Evolutionary conservation across 208 protist species (phyloP).

Genomic region (Trypanosoma brucei): DNA sequence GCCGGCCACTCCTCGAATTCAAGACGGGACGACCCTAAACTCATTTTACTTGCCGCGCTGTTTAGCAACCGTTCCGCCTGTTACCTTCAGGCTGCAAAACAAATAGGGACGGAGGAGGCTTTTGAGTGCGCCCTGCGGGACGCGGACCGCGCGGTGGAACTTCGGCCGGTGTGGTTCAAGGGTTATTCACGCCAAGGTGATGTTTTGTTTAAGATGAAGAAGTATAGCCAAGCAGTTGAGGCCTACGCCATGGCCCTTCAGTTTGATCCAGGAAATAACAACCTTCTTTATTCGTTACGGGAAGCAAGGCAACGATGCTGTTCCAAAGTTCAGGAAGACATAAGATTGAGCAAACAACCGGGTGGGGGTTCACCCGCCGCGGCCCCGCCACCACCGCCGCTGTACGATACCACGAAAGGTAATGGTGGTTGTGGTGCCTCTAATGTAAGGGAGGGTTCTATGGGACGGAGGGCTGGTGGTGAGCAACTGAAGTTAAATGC

Average conservation of each 20-base stretch:
- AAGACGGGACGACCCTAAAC: slow-evolving; percentile 7
- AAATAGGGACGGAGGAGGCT: slow-evolving; percentile 41
- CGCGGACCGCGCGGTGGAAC: slow-evolving; percentile 73
- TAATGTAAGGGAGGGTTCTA: neutral
- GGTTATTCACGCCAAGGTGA: slow-evolving; percentile 90
- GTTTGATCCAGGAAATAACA: slow-evolving; percentile 73
- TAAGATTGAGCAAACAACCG: slow-evolving; percentile 9
- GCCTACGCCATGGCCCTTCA: slow-evolving; percentile 86
- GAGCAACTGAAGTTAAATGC: slow-evolving; percentile 9
- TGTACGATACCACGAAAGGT: neutral
- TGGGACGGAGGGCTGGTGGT: slow-evolving; percentile 2
- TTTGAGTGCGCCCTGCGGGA: slow-evolving; percentile 83
- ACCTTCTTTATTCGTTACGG: slow-evolving; percentile 42
- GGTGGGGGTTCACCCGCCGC: neutral
- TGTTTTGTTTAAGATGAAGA: slow-evolving; percentile 76
- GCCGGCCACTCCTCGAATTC: neutral
- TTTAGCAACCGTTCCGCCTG: slow-evolving; percentile 94
- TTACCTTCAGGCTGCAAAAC: slow-evolving; percentile 65
- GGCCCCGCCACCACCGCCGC: neutral
- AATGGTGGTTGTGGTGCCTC: slow-evolving; percentile 1
- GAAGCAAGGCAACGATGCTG: slow-evolving; percentile 41
- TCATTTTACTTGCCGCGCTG: slow-evolving; percentile 67
- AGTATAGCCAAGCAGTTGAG: slow-evolving; percentile 85
- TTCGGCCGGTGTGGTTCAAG: slow-evolving; percentile 92
- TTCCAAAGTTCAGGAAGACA: slow-evolving; percentile 3